Evolutionary conservation across 768 basidiomycete genomes (phyloP).

Genomic region (Rhizopogon vulgaris): DNA sequence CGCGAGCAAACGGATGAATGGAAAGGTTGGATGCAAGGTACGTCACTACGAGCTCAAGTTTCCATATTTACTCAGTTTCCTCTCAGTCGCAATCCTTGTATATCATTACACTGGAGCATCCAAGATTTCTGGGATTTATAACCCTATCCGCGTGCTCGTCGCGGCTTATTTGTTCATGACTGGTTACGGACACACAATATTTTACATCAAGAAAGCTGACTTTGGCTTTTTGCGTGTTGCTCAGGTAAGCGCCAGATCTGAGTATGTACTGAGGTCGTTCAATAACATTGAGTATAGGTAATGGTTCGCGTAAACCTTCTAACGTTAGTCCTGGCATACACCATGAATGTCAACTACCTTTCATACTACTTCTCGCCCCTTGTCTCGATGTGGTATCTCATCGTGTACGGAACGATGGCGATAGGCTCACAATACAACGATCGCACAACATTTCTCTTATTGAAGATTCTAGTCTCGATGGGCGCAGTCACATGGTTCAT

Average conservation of each 20-base stretch:
- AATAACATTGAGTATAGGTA: constrained; percentile 36
- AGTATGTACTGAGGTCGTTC: not conserved
- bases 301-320: constrained; percentile 80
- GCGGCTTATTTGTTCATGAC: constrained; percentile 92
- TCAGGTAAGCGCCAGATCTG: constrained; percentile 39
- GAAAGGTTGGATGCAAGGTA: constrained; percentile 99
- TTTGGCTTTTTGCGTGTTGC: constrained; percentile 75
- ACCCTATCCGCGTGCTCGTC: constrained; percentile 82
- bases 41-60: constrained; percentile 17
- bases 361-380: constrained; percentile 89
- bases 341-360: constrained; percentile 89
- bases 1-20: constrained; percentile 94
- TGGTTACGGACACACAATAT: constrained; percentile 86
- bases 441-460: constrained; percentile 54
- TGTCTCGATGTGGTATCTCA: constrained; percentile 85
- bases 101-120: constrained; percentile 92
- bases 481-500: constrained; percentile 60
- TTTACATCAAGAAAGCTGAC: constrained; percentile 86
- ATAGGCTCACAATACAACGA: constrained; percentile 71
- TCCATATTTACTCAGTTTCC: constrained; percentile 1
- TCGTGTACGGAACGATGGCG: constrained; percentile 78
- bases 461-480: constrained; percentile 67
- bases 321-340: constrained; percentile 76
- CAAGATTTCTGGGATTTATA: constrained; percentile 88
- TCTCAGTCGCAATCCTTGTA: constrained; percentile 76